These are phyloP conservation scores for Naganishia antarctica DNA, from an alignment of 768 basidiomycete genomes.

Conservation along the genomic window DNA sequence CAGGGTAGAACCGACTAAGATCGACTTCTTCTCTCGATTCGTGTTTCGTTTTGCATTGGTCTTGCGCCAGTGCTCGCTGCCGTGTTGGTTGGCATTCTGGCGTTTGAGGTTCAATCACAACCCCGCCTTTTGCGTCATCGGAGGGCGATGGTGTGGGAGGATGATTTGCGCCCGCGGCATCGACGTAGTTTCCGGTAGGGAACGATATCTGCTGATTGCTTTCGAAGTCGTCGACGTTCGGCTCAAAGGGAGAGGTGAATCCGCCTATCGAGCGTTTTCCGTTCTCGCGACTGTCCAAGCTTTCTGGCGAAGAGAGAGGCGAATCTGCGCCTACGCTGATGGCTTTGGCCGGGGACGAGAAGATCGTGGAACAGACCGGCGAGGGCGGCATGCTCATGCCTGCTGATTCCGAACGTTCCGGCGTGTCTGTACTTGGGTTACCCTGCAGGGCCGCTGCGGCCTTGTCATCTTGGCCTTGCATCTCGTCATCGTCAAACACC, in stretches of 20 bases:
- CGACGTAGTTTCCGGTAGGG: neutral
- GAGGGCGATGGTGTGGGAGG: conserved; percentile 18
- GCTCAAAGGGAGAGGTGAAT: conserved; percentile 6
- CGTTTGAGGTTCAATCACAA: neutral
- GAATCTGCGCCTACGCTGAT: neutral
- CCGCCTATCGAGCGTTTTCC: neutral
- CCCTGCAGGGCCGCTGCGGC: neutral
- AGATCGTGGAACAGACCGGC: conserved; percentile 6
- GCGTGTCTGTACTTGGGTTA: neutral
- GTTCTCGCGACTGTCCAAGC: neutral
- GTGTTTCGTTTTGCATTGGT: neutral
- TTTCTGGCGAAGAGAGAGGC: conserved; percentile 6
- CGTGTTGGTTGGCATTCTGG: neutral
- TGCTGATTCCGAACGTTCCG: neutral
- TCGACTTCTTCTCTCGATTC: neutral
- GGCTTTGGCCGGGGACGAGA: conserved; percentile 8
- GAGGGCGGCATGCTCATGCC: neutral
- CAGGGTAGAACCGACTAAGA: neutral
- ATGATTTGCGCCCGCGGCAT: neutral
- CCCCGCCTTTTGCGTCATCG: neutral
- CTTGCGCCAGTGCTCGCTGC: neutral
- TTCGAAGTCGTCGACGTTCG: neutral
- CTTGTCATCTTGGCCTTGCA: neutral
- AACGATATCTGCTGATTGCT: neutral
- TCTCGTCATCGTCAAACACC: neutral